Percentiles rank a stretch among this genome's conserved stretches.
phyloP scores from a whole-genome alignment of 148 eudicot species.

The Pharnaceum exiguum region DNA sequence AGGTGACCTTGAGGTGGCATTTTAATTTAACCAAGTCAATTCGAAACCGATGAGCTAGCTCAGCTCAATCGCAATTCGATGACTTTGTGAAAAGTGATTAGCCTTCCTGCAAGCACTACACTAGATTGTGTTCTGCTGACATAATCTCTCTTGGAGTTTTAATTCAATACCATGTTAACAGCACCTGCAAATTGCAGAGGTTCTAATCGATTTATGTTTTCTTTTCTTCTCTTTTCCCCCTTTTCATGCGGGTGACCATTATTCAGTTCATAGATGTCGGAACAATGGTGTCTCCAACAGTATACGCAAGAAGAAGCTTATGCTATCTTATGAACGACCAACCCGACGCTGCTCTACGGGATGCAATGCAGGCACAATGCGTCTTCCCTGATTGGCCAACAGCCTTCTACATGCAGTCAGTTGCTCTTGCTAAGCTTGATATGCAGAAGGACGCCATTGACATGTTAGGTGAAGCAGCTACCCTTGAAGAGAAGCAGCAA shows the following conservation, averaged over 20 bases:
- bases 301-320: slow-evolving; percentile 63
- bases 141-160: too few relatives aligned
- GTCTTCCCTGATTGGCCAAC: slow-evolving; percentile 84
- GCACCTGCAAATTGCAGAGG: not conserved
- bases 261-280: slow-evolving; percentile 75
- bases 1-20: too few relatives aligned
- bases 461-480: slow-evolving; percentile 78
- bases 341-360: slow-evolving; percentile 67
- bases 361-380: slow-evolving; percentile 91
- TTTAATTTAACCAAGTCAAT: too few relatives aligned
- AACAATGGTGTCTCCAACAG: slow-evolving; percentile 69
- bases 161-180: too few relatives aligned
- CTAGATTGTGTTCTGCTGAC: too few relatives aligned
- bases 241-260: not conserved
- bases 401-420: slow-evolving; percentile 86
- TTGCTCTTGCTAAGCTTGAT: slow-evolving; percentile 78
- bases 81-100: too few relatives aligned
- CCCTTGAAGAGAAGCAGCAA: slow-evolving; percentile 75
- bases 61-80: too few relatives aligned
- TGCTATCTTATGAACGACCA: slow-evolving; percentile 78
- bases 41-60: too few relatives aligned
- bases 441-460: slow-evolving; percentile 83
- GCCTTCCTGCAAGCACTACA: too few relatives aligned
- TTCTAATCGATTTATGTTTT: not conserved
- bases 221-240: not conserved